Evolutionary conservation across 2,329 filamentous ascomycete genomes (phyloP), one percentile per base, ranked within the genome.

Genomic region (Epichloe elymi): DNA sequence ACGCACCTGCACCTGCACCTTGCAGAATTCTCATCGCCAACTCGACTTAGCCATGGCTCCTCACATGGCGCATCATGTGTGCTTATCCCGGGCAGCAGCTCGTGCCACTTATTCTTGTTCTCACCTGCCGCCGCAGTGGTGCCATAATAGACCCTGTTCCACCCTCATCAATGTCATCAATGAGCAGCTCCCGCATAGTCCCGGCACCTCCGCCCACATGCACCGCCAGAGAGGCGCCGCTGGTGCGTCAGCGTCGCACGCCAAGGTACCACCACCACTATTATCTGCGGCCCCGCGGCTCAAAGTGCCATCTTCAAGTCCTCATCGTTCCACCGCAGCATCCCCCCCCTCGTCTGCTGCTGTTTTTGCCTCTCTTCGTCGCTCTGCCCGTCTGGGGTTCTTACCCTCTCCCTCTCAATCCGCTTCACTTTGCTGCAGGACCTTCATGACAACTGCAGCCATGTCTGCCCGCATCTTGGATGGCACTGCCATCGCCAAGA

Each of bases 401-500:
- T 39, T 19, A 26, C 48, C 48, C 42, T 47, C 40, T 45, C 42
- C 23, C 14, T 19, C 26, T 6, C 15, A n/a, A 3, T 20, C 36
- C 19, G 46, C 48, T 39, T 52, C 49, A 30, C 44, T 40, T 46
- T 35, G 44, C 47, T 57, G 55, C 57, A 61, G 61, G 57, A 54
- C 56, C 53, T 75, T 74, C 59, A 69, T 70, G 41, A 70, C 70
- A 59, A 80, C 77, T 56, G 60, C 72, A 60, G 74, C 71, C 64
- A 97, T 96, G 90, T 80, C 82, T 60, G 91, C 88, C 59, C 80
- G 78, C 61, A 95, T 89, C 75, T 93, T 98, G 63, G 93, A 98
- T 74, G 93, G 93, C 74, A 95, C 85, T 51, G 88, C 88, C 66
- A 89, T 97, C 73, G 93, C 93, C 60, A 94, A 91, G 74, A 79